Conservation (phyloP, 768 basidiomycete species). For the Pleurotus pulmonarius region DNA sequence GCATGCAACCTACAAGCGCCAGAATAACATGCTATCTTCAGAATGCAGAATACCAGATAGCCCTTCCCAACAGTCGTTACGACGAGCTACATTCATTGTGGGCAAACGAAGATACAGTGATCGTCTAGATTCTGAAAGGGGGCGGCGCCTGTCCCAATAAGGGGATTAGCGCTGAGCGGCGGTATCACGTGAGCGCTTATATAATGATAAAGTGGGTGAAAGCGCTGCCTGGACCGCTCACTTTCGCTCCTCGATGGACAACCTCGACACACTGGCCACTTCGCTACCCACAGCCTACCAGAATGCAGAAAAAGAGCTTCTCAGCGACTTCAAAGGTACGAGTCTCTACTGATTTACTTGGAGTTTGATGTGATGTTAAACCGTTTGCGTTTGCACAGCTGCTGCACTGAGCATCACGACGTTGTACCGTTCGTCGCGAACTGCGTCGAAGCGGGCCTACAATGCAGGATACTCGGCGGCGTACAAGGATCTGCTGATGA, state of each 20-base stretch:
- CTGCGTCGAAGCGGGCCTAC: slow-evolving; percentile 76
- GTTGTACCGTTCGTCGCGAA: slow-evolving; percentile 74
- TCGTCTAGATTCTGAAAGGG: no score
- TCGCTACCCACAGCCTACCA: slow-evolving; percentile 71
- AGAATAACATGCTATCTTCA: no score
- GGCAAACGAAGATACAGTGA: no score
- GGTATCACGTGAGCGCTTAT: no score
- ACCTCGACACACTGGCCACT: slow-evolving; percentile 73
- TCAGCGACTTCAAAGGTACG: slow-evolving; percentile 79
- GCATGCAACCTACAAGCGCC: no score
- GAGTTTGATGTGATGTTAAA: not conserved
- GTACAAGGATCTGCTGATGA: slow-evolving; percentile 74
- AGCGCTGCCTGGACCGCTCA: not conserved
- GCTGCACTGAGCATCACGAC: slow-evolving; percentile 84
- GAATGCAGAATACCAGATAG: no score
- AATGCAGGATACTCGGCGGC: slow-evolving; percentile 78
- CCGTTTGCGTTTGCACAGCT: slow-evolving; percentile 36
- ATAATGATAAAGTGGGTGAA: no score
- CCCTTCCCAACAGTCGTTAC: no score
- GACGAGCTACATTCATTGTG: no score
- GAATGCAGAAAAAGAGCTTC: slow-evolving; percentile 77
- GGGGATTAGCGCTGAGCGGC: no score
- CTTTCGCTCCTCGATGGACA: slow-evolving; percentile 62
- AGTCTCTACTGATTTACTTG: slow-evolving; percentile 7
- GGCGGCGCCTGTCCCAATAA: no score